Conservation (phyloP, 2,329 filamentous ascomycete species). For the Penicillium nordicum region DNA sequence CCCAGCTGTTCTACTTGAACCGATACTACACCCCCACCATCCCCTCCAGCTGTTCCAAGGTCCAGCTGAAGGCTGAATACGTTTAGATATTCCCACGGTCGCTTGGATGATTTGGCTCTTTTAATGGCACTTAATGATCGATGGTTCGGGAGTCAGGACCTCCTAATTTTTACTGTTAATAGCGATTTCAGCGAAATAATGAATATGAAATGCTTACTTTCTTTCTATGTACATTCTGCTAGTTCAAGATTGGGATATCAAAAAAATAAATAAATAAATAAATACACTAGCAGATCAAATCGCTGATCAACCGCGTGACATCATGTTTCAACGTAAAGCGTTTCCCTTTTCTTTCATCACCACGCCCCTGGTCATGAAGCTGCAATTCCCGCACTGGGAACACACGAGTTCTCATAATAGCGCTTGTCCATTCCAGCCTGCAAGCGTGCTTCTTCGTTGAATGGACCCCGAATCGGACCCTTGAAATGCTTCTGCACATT, state of each 20-base stretch:
- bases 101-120: neutral
- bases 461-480: slow-evolving; percentile 45
- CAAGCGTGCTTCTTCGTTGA: slow-evolving; percentile 44
- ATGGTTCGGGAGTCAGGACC: neutral
- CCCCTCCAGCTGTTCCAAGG: slow-evolving; percentile 36
- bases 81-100: slow-evolving; percentile 15
- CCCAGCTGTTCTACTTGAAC: slow-evolving; percentile 41
- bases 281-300: neutral
- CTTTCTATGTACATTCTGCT: slow-evolving; percentile 5
- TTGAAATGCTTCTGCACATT: slow-evolving; percentile 45
- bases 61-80: slow-evolving; percentile 28
- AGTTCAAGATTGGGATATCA: slow-evolving; percentile 7
- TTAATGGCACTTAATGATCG: neutral
- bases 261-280: neutral
- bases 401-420: slow-evolving; percentile 39
- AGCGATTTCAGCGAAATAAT: slow-evolving; percentile 2
- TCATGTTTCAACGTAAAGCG: slow-evolving; percentile 7
- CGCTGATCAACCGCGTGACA: slow-evolving; percentile 1
- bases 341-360: neutral
- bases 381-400: neutral
- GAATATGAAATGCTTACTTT: slow-evolving; percentile 3
- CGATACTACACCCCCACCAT: slow-evolving; percentile 19
- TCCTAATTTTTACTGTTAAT: slow-evolving; percentile 6
- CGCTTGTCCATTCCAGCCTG: slow-evolving; percentile 46
- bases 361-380: neutral